Evolutionary conservation across 768 basidiomycete species (phyloP), one percentile per base, ranked within the genome.

Genomic region (Leucocoprinus birnbaumii): DNA sequence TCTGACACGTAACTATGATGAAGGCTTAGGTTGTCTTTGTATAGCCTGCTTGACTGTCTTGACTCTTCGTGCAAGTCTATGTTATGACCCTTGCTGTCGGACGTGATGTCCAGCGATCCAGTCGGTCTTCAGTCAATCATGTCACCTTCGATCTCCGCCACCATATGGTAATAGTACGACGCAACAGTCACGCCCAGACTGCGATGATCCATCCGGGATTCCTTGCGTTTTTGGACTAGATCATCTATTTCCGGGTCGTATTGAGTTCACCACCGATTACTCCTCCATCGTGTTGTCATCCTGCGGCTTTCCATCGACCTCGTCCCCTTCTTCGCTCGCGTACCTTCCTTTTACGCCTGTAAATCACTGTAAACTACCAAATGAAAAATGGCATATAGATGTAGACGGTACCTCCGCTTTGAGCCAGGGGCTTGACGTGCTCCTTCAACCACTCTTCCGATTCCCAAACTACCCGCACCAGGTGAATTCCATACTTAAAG

Each of bases 371-470:
- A 14, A 18, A 21, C 11, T 47, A 35, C 49, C 41, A 14, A 31
- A 42, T 8, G 24, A 41, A 55, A 37, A 49, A 43, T 4, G 48
- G 45, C 27, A 34, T 50, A 27, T 34, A 57, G 48, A 25, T 37
- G 50, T 25, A 45, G 31, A 22, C 66, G 75, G 55, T 58, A 86
- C 90, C 90, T 71, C 88, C 89, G 61, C 85, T 85, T 61, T 86
- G 79, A 11, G 83, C 79, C 47, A 89, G 72, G 10, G 91, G 89
- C 63, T 93, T 91, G 2, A 88, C 86, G 67, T 95, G 76, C 63
- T 87, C 78, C 67, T 84, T 74, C 26, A 96, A 72, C 94, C 94
- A 98, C 58, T 97, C 94, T 69, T 98, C 95, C 0, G 90, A 88
- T 65, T 94, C 91, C 95, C 95, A 98, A 60, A 98, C 94, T 96